Conservation (phyloP, 176 grass and related monocot genomes). For the Metroxylon sagu region DNA sequence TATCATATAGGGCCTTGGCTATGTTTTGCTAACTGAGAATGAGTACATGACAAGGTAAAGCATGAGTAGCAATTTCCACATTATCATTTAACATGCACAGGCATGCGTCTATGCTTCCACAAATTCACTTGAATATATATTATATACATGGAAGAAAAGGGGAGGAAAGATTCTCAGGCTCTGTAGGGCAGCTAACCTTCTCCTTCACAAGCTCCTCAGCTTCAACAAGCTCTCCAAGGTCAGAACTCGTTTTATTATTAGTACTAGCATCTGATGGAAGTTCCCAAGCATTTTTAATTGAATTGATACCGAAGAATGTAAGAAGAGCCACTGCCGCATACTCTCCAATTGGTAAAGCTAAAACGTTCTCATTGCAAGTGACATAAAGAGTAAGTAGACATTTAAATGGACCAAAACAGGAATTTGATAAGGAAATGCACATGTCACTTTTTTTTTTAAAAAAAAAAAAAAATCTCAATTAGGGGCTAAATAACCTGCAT, state of each 20-base stretch:
- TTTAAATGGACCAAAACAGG: background rate
- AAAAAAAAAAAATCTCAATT: too few species aligned
- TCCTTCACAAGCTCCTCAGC: constrained; percentile 93
- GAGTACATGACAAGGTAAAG: too few species aligned
- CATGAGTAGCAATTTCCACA: too few species aligned
- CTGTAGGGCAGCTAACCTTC: constrained; percentile 53
- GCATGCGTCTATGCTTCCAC: too few species aligned
- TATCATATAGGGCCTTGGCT: too few species aligned
- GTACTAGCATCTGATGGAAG: constrained; percentile 37
- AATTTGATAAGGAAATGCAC: background rate
- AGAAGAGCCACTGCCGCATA: constrained; percentile 84
- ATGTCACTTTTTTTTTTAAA: too few species aligned
- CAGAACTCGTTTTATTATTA: constrained; percentile 36
- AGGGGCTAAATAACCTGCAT: background rate
- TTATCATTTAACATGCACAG: too few species aligned
- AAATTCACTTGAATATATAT: too few species aligned
- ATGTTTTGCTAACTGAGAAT: too few species aligned
- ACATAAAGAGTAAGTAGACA: constrained; percentile 3
- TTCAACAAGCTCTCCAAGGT: constrained; percentile 86
- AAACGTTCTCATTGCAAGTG: constrained; percentile 23
- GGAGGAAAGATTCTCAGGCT: background rate
- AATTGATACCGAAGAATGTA: constrained; percentile 85
- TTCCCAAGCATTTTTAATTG: constrained; percentile 87
- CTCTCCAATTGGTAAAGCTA: constrained; percentile 86
- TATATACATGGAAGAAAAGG: too few species aligned